Evolutionary conservation across 2,329 filamentous ascomycete species (phyloP), one percentile per base, ranked within the genome.

Genomic region (Macroventuria anomochaeta): DNA sequence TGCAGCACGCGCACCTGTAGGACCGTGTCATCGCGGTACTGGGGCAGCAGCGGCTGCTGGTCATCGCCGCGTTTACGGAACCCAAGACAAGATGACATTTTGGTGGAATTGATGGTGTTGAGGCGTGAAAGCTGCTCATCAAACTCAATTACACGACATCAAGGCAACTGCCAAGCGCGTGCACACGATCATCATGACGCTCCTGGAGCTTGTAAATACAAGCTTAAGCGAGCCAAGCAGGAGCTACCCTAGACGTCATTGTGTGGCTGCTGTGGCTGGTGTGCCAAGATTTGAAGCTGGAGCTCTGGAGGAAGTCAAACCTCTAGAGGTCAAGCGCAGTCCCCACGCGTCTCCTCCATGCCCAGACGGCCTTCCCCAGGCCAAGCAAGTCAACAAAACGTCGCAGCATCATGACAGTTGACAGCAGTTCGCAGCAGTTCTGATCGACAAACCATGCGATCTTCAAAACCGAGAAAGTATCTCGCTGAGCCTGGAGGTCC

Each of bases 21-120:
- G 26, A 81, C 77, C 1, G 93, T 96, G 67, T 95, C 90, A 74
- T 96, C 88, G 66, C 86, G 81, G 80, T 95, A 95, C 62, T 65
- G 88, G 53, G 92, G 90, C 41, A 96, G 85, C 51, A 96, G 82
- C 58, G 92, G 92, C 68, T 62, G 70, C 46, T 85, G 88, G 69
- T 93, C 90, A 53, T 81, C 82, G 47, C 79, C 81, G 64, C 79
- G 77, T 55, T 80, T 81, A 68, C 80, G 77, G 58, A 80, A 78
- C 38, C 86, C 85, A 64, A 89, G 88, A 75, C 87, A 91, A 31
- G 86, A 88, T 61, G 84, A 81, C 79, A 89, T 81, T 48, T 59
- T 68, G 53, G 21, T 32, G 38, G 36, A 31, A 17, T 23, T 31
- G 44, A 20, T 26, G 31, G 29, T 53, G 20, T 37, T 32, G 23